phyloP scores from a whole-genome alignment of 192 early-diverging fungal species.

The Ramicandelaber brevisporus region DNA sequence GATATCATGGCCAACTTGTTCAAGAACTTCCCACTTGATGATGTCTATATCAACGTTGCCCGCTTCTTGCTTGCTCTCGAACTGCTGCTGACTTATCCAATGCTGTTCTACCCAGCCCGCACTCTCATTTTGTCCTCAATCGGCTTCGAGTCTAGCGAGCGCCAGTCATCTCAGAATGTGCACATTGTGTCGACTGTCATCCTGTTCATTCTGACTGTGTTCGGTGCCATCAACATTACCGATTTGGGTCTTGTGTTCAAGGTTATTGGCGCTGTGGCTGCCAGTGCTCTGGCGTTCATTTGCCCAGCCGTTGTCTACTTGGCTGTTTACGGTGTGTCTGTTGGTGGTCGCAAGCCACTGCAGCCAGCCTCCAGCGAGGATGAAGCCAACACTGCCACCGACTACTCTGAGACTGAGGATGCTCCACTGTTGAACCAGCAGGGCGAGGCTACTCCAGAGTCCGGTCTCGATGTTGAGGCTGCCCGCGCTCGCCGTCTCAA shows the following conservation, averaged over 20 bases:
- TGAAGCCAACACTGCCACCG: too few relatives aligned
- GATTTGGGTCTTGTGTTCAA: slow-evolving; percentile 20
- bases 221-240: slow-evolving; percentile 5
- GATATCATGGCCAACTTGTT: slow-evolving; percentile 33
- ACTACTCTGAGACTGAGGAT: too few relatives aligned
- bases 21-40: slow-evolving; percentile 30
- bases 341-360: too few relatives aligned
- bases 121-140: slow-evolving; percentile 6
- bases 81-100: slow-evolving; percentile 27
- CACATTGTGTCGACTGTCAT: slow-evolving; percentile 5
- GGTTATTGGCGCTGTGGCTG: slow-evolving; percentile 15
- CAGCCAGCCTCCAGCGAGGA: too few relatives aligned
- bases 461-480: too few relatives aligned
- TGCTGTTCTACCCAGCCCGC: slow-evolving; percentile 20
- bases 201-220: slow-evolving; percentile 11
- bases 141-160: slow-evolving; percentile 4
- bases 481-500: too few relatives aligned
- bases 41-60: slow-evolving; percentile 27
- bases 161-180: slow-evolving; percentile 1
- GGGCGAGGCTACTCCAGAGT: too few relatives aligned
- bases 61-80: slow-evolving; percentile 28
- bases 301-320: too few relatives aligned
- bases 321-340: too few relatives aligned
- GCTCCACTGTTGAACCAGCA: too few relatives aligned
- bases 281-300: too few relatives aligned